Evolutionary conservation across 768 basidiomycete genomes (phyloP), one percentile per base, ranked within the genome.

Genomic region (Boletales sp.): DNA sequence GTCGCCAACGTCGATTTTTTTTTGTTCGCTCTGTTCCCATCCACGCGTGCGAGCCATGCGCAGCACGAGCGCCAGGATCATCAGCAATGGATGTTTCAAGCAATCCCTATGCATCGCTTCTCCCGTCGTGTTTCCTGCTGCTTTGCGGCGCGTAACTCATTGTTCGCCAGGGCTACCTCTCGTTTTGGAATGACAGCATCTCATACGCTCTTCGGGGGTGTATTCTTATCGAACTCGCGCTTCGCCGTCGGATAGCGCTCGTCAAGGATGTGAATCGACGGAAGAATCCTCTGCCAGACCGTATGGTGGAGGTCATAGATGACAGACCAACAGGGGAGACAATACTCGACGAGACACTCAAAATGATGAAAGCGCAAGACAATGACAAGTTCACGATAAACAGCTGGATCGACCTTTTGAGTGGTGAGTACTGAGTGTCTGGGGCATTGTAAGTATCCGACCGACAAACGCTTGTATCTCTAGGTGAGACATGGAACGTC

Each of bases 171-270:
- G 94, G 94, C 32, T 97, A 98, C 69, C 82, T 98, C 35, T 95
- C 93, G 1, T 98, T 98, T 67, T 98, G 95, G 95, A 98, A 98
- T 72, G 95, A 99, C 76, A 98, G 97, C 72, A 99, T 99, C 58
- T 97, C 94, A 0, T 99, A 99, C 70, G 94, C 95, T 13, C 80
- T 99, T 2, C 84, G 97, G n/a, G 97, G 97, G 5, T 97, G 95
- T 68, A 97, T 99, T 61, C 81, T 99, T 53, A 87, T 98, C 48
- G 95, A 99, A 67, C 86, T 99, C 52, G 94, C 95, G 1, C 81
- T 99, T n/a, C 83, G 95, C 37, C 79, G 93, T 50, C 81, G 97
- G 35, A 97, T 99, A 69, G 93, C 90, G 3, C 81, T 97, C 52
- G 87, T 93, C 45, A 80, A 81, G 58, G 95, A 98, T 62, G 84